phyloP scores from a whole-genome alignment of 164 flowering plant species.

The Buxus sempervirens region DNA sequence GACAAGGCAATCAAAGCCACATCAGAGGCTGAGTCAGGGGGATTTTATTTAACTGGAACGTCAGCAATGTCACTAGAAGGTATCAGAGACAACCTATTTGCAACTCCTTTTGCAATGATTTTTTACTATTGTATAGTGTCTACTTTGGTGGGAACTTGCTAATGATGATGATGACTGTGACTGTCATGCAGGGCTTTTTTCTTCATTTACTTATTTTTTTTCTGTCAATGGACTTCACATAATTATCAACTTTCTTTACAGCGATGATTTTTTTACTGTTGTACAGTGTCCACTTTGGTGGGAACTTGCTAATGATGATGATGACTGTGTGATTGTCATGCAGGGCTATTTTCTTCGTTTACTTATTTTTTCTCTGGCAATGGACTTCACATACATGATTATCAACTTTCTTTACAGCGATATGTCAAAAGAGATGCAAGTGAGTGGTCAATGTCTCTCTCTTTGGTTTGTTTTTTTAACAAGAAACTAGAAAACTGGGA shows the following conservation, averaged over 20 bases:
- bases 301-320: too few relatives aligned
- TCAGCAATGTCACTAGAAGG: constrained; percentile 70
- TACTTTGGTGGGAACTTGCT: too few relatives aligned
- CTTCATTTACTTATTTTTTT: constrained; percentile 73
- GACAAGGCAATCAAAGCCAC: constrained; percentile 79
- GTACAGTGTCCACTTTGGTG: too few relatives aligned
- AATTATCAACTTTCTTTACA: constrained; percentile 78
- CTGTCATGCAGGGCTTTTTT: constrained; percentile 58
- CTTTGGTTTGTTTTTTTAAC: too few relatives aligned
- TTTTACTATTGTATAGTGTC: too few relatives aligned
- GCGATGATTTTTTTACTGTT: constrained; percentile 27
- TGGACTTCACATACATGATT: constrained; percentile 63
- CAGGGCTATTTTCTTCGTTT: constrained; percentile 77
- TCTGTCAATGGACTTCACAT: constrained; percentile 64
- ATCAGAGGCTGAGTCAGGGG: constrained; percentile 54
- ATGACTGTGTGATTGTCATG: constrained; percentile 7
- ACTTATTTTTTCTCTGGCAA: constrained; percentile 73
- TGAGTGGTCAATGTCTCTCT: constrained; percentile 26
- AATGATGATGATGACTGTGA: constrained; percentile 3
- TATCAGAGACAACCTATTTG: constrained; percentile 13
- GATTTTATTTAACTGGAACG: constrained; percentile 64
- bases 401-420: constrained; percentile 70
- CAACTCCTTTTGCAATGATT: neutral
- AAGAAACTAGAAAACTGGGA: too few relatives aligned
- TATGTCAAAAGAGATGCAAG: constrained; percentile 57